These are phyloP conservation scores for Syzygium oleosum DNA, from an alignment of 345 rosid species.

Conservation along the genomic window DNA sequence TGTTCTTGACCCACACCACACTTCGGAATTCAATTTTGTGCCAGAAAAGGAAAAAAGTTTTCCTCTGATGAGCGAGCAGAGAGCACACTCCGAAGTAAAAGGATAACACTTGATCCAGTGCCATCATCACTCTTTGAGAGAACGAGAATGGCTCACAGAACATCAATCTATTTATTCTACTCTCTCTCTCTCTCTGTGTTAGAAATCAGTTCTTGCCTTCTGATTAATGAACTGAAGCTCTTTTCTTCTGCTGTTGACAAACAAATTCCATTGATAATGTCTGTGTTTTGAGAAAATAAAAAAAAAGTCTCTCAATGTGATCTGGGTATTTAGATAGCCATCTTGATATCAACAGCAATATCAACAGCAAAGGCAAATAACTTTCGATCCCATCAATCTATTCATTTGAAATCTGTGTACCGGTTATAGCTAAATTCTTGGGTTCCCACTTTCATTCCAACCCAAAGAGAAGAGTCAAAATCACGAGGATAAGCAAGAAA, in stretches of 20 bases:
- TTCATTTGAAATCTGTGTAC: background rate
- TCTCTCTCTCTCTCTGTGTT: background rate
- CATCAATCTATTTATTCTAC: background rate
- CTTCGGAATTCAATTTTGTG: background rate
- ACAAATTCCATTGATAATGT: background rate
- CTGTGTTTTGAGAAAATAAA: accelerated
- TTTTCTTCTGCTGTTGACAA: background rate
- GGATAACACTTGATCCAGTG: background rate
- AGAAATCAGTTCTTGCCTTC: background rate
- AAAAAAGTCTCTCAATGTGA: background rate
- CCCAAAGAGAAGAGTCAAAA: background rate
- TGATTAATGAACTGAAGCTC: background rate
- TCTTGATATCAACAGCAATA: background rate
- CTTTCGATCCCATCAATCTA: background rate
- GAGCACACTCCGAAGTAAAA: background rate
- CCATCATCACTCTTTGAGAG: background rate
- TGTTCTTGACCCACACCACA: no score
- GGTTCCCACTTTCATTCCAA: background rate
- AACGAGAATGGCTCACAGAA: background rate
- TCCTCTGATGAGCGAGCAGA: background rate
- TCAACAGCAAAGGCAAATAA: background rate
- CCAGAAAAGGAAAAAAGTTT: background rate
- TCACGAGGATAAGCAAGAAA: background rate
- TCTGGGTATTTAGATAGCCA: background rate
- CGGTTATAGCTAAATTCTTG: background rate